Percentiles rank a stretch among this genome's conserved stretches.
These are phyloP conservation scores for Capronia coronata DNA, from an alignment of 2,329 filamentous ascomycete genomes.

Conservation along the genomic window DNA sequence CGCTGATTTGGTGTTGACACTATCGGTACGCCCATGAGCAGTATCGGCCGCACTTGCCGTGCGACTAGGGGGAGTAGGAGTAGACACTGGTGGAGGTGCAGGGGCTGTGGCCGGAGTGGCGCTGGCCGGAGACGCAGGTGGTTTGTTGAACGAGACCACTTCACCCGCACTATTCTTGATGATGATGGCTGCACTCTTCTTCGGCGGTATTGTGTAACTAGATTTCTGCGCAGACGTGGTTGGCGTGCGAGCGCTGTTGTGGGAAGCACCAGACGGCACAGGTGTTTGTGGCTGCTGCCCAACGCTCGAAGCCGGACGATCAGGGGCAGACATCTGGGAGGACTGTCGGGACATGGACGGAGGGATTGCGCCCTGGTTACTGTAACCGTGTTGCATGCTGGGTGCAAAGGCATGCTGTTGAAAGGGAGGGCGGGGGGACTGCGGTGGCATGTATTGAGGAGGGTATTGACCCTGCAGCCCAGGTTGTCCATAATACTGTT, in stretches of 20 bases:
- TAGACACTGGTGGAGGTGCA: conserved; percentile 62
- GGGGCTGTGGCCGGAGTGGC: conserved; percentile 54
- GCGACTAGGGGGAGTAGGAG: conserved; percentile 74
- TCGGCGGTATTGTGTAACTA: conserved; percentile 56
- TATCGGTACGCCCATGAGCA: conserved; percentile 65
- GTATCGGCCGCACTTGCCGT: conserved; percentile 56
- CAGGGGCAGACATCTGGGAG: conserved; percentile 68
- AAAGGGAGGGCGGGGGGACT: conserved; percentile 43
- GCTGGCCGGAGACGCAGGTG: conserved; percentile 55
- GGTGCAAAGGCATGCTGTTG: conserved; percentile 45
- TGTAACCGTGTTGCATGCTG: conserved; percentile 50
- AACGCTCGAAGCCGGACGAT: conserved; percentile 56
- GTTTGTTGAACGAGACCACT: conserved; percentile 63
- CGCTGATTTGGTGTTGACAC: conserved; percentile 62
- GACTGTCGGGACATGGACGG: conserved; percentile 73
- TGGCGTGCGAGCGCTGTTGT: conserved; percentile 51
- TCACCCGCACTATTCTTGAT: conserved; percentile 79
- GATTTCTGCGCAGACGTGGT: conserved; percentile 56
- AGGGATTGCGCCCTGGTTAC: conserved; percentile 39
- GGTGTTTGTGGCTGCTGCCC: conserved; percentile 49
- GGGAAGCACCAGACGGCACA: conserved; percentile 41
- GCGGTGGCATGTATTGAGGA: conserved; percentile 37
- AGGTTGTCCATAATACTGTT: conserved; percentile 21
- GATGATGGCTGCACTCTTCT: conserved; percentile 66
- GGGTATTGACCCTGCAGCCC: conserved; percentile 30